phyloP scores from a whole-genome alignment of 2,329 filamentous ascomycete genomes.

The Lachnellula willkommii region DNA sequence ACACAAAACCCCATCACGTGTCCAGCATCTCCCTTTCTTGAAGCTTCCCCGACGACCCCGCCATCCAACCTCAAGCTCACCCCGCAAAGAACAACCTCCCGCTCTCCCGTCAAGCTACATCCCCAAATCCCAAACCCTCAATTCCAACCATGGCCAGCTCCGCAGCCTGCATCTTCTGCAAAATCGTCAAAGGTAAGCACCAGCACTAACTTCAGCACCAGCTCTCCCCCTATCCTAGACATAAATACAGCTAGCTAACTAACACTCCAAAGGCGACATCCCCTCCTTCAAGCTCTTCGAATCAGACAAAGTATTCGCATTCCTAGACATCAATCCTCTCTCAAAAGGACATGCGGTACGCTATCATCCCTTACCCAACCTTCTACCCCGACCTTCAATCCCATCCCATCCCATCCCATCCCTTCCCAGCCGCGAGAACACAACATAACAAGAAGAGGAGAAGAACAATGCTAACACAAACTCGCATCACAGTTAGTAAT shows the following conservation, averaged over 20 bases:
- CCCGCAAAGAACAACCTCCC: background rate
- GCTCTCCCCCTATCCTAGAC: slow-evolving; percentile 8
- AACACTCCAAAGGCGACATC: slow-evolving; percentile 70
- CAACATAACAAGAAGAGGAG: background rate
- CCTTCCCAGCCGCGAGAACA: background rate
- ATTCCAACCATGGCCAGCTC: slow-evolving; percentile 35
- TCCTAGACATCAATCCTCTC: slow-evolving; percentile 91
- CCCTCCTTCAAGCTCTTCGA: slow-evolving; percentile 96
- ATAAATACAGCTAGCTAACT: slow-evolving; percentile 1
- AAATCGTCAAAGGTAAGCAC: slow-evolving; percentile 79
- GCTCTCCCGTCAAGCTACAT: background rate
- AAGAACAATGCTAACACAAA: background rate
- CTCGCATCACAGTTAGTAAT: slow-evolving; percentile 65
- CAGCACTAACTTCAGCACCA: slow-evolving; percentile 13
- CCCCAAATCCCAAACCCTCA: background rate
- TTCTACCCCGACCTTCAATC: too few relatives aligned
- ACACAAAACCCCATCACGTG: background rate
- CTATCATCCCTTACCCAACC: background rate
- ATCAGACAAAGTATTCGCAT: slow-evolving; percentile 86
- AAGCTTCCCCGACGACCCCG: background rate
- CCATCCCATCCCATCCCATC: background rate
- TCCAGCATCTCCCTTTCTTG: background rate
- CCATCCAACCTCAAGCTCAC: background rate
- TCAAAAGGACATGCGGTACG: slow-evolving; percentile 81
- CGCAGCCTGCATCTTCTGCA: slow-evolving; percentile 89